Base-by-base conservation (phyloP, 2,329 filamentous ascomycete genomes). In the Akanthomyces dipterigenus region DNA sequence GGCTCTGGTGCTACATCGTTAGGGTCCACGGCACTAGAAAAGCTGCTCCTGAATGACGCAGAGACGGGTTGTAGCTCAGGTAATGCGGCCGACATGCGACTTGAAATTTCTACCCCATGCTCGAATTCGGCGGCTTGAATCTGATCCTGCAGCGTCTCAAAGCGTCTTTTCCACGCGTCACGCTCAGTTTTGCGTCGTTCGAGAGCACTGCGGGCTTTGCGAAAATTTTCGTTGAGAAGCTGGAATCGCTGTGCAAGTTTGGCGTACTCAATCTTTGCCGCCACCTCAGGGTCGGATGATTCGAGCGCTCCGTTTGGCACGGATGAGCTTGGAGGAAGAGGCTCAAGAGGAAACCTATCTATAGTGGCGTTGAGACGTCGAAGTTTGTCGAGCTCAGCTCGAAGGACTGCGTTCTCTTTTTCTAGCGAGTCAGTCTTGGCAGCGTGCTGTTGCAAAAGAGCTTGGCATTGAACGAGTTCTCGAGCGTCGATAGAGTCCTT, bases 91-190 rank as follows among this genome's bases (percentile, higher is more conserved):
- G 56, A 46, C 3, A 46, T 43, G n/a, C 20, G 43, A 22, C 55
- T 38, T 6, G 70, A 61, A n/a, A 76, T 73, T 9, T 54, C 64
- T 38, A 75, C 71, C 5, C 67, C 67, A 38, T 72, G 67, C 60
- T 75, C 73, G 36, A 72, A 72, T 63, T 81, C 77, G 11, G 82
- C 71, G 26, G 68, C 70, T 50, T 73, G 72, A 12, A 84, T 72
- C 62, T 74, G 80, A 28, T 70, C 70, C 56, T 80, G 72, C 20
- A 83, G 68, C 14, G 71, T 66, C 24, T 74, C 74, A 5, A 78
- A 77, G 59, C 81, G 78, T 6, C 72, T 69, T 28, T 73, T 71
- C 82, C 82, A 85, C 36, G 68, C 66, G 7, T 79, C 72, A 4
- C 75, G 75, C 26, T 78, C 73, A 1, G 74, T 71, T 31, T 76